Evolutionary conservation across 371 early-diverging fungal species (phyloP), one percentile per base, ranked within the genome.

Genomic region (Mucor lusitanicus): DNA sequence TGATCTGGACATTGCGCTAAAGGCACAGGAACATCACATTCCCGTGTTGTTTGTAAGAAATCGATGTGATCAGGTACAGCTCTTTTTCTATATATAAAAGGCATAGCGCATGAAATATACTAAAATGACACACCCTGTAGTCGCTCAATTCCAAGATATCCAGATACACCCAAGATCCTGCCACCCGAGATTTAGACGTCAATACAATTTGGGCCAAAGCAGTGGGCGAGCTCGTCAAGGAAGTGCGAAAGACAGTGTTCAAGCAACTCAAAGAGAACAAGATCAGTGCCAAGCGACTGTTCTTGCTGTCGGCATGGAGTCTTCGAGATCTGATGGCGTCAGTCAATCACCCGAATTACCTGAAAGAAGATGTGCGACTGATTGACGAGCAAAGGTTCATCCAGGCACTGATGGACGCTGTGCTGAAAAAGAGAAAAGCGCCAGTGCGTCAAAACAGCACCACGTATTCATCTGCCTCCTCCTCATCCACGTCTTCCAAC

Each of bases 41-140:
- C 83, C 83, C 3, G 77, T 80, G 3, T 44, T 82, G n/a, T 65
- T 82, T 64, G 83, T 82, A 3, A 67, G 80, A n/a, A 82, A 80
- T 53, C 68, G 75, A 33, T 77, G 80, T 62, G 83, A 82, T 35
- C 74, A 78, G 69, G 79, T 77, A 75, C 25, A 42, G n/a, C n/a
- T 44, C 8, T 44, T 19, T 6, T 1, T 1, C 33, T n/a, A n/a
- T 1, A 11, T 12, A 37, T 19, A 44, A 44, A 44, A 19, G 19
- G 44, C n/a, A 44, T 19, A 44, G 44, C 44, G 19, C 19, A 37
- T n/a, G 8, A 44, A 2, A 19, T n/a, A 19, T 44, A 44, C 44
- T 44, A 44, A 44, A 44, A 44, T 44, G 8, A 44, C 44, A 7
- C 7, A 7, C n/a, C 17, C 6, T 11, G 19, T 50, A 81, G 81